Percentiles rank a stretch among this genome's conserved stretches.
These are phyloP conservation scores for Microbotryum silenes-acaulis DNA, from an alignment of 1,284 basidiomycete genomes.

Conservation along the genomic window DNA sequence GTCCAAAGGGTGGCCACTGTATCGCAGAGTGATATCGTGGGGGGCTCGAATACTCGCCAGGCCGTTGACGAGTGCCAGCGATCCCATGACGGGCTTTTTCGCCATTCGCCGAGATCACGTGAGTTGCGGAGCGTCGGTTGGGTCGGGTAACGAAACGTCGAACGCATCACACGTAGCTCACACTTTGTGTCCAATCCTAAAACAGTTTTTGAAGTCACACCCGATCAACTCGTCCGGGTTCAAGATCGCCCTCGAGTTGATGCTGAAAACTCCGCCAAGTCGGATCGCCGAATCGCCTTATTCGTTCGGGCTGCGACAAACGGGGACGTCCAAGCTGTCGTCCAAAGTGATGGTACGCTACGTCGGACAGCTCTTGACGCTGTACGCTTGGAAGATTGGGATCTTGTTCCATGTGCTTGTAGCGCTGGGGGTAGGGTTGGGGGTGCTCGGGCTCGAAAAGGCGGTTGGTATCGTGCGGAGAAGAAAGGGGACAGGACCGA, in stretches of 20 bases:
- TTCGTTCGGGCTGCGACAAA: constrained; percentile 30
- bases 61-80: constrained; percentile 44
- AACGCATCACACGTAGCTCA: background rate
- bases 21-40: constrained; percentile 45
- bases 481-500: too few species aligned
- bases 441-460: constrained; percentile 1
- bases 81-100: constrained; percentile 49
- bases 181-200: background rate
- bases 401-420: constrained; percentile 26
- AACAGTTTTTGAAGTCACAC: constrained; percentile 27
- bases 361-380: constrained; percentile 32
- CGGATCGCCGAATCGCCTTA: constrained; percentile 31
- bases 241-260: constrained; percentile 36
- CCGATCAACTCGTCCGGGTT: constrained; percentile 36
- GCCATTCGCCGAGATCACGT: constrained; percentile 45
- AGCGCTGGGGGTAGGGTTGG: constrained; percentile 6
- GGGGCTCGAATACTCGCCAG: constrained; percentile 46
- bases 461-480: too few species aligned
- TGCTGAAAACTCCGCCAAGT: constrained; percentile 25
- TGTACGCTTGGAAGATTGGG: constrained; percentile 33
- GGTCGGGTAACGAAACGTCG: too few species aligned
- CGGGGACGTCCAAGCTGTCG: constrained; percentile 32
- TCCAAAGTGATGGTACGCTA: constrained; percentile 34
- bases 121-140: constrained; percentile 21
- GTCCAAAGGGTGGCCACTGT: constrained; percentile 47